Evolutionary conservation across 1,284 basidiomycete species (phyloP), one percentile per base, ranked within the genome.

Genomic region (Cutaneotrichosporon spelunceum): DNA sequence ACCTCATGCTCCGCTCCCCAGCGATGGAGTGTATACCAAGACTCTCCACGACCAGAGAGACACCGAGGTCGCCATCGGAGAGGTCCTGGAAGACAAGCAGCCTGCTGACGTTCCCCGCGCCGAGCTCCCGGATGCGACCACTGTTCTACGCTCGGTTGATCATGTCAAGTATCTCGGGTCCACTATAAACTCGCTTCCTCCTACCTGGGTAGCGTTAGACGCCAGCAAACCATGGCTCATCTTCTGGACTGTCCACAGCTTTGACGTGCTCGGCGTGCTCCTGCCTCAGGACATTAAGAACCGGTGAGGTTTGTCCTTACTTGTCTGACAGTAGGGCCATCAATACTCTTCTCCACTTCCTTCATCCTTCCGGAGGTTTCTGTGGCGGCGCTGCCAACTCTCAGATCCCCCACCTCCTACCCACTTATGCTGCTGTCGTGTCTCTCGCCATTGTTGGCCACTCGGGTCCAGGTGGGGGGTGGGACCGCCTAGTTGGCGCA

Each of bases 141-240:
- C 72, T 0, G 58, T 36, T 6, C 61, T 75, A 19, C 61, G 74
- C 21, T 69, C 70, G 45, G 45, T 27, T 8, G 72, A 74, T 44
- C 78, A 78, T 64, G 69, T 68, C 19, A 56, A 66, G 21, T 79
- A 72, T 59, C 67, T 79, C 23, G 72, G 66, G 5, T 62, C 61
- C 53, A 68, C 69, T 36, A 69, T 79, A 42, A 75, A 78, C 63
- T 14, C 34, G 16, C 85, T 88, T 61, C 90, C 92, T 0, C 78
- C 82, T 7, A 82, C 86, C 55, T 95, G 90, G 73, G 83, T 81
- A n/a, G 86, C 85, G 27, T 87, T 95, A 68, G 93, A 97, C 75
- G 92, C 93, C 0, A 93, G 90, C 67, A 87, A 93, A 70, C 88
- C 93, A 0, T 97, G 93, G 94, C 81, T 96, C 30, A 75, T 95